Evolutionary conservation across 2,329 filamentous ascomycete species (phyloP).

Genomic region (Cryphonectria radicalis): DNA sequence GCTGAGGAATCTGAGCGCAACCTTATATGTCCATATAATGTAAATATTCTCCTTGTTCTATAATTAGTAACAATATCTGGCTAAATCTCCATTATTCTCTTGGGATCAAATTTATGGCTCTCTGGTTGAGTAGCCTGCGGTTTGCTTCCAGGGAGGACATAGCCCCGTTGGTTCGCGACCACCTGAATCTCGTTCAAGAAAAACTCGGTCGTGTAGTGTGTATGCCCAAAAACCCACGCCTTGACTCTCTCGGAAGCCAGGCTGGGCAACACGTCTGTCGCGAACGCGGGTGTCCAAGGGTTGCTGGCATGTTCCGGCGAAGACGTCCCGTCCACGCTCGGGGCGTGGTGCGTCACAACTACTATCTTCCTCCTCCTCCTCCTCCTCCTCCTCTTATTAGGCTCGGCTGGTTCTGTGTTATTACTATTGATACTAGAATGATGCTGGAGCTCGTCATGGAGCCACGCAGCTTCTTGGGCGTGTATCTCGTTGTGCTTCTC

Average conservation of each 20-base stretch:
- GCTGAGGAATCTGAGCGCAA: too few relatives aligned
- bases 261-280: constrained; percentile 40
- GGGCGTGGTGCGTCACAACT: too few relatives aligned
- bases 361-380: too few relatives aligned
- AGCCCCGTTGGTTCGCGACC: constrained; percentile 52
- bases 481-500: constrained; percentile 40
- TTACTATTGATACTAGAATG: not conserved
- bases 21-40: too few relatives aligned
- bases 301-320: too few relatives aligned
- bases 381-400: too few relatives aligned
- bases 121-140: not conserved
- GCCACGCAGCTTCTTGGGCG: constrained; percentile 21
- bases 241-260: constrained; percentile 43
- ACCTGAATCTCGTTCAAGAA: constrained; percentile 40
- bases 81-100: not conserved
- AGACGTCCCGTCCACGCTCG: too few relatives aligned
- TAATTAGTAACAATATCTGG: not conserved
- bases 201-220: constrained; percentile 49
- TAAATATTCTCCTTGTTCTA: too few relatives aligned
- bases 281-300: too few relatives aligned
- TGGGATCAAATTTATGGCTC: not conserved
- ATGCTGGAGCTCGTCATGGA: too few relatives aligned
- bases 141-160: constrained; percentile 37
- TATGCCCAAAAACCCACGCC: constrained; percentile 54
- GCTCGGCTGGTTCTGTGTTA: constrained; percentile 38